Percentiles rank a stretch among this genome's conserved stretches.
Conservation (phyloP, 1,139 yeast species). For the Hemisphaericaspora subhashii region DNA sequence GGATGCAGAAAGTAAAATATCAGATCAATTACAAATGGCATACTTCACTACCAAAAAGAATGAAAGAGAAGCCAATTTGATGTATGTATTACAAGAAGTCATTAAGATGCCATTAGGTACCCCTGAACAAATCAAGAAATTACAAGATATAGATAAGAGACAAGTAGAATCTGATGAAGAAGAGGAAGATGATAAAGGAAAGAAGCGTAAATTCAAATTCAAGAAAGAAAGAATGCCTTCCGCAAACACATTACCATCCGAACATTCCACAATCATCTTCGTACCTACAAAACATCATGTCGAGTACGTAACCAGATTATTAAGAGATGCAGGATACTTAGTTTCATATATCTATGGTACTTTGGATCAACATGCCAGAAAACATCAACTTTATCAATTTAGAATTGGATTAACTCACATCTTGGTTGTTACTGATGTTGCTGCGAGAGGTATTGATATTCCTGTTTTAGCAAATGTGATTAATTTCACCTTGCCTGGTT, state of each 20-base stretch:
- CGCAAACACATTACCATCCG: slow-evolving; percentile 82
- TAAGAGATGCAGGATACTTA: slow-evolving; percentile 79
- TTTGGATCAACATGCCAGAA: slow-evolving; percentile 92
- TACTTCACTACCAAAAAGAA: slow-evolving; percentile 76
- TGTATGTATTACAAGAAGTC: slow-evolving; percentile 74
- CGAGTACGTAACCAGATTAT: slow-evolving; percentile 73
- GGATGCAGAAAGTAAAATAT: slow-evolving; percentile 87
- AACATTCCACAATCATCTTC: slow-evolving; percentile 83
- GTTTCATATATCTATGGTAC: slow-evolving; percentile 92
- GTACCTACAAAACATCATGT: slow-evolving; percentile 98
- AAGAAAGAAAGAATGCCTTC: slow-evolving; percentile 66
- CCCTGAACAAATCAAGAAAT: slow-evolving; percentile 56
- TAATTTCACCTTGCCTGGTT: slow-evolving; percentile 86
- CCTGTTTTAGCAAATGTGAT: slow-evolving; percentile 94
- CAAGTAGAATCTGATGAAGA: slow-evolving; percentile 51
- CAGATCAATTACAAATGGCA: slow-evolving; percentile 89
- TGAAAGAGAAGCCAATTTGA: slow-evolving; percentile 87
- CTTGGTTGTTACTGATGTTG: slow-evolving; percentile 95
- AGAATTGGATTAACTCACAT: slow-evolving; percentile 79
- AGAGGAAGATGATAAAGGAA: slow-evolving; percentile 35
- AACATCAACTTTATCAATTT: slow-evolving; percentile 82
- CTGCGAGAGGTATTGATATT: slow-evolving; percentile 99
- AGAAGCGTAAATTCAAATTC: slow-evolving; percentile 37
- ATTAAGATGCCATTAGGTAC: slow-evolving; percentile 84
- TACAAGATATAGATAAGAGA: slow-evolving; percentile 47